Base-by-base conservation (phyloP, 352 stramenopile genomes). In the Pythium phragmiticola region DNA sequence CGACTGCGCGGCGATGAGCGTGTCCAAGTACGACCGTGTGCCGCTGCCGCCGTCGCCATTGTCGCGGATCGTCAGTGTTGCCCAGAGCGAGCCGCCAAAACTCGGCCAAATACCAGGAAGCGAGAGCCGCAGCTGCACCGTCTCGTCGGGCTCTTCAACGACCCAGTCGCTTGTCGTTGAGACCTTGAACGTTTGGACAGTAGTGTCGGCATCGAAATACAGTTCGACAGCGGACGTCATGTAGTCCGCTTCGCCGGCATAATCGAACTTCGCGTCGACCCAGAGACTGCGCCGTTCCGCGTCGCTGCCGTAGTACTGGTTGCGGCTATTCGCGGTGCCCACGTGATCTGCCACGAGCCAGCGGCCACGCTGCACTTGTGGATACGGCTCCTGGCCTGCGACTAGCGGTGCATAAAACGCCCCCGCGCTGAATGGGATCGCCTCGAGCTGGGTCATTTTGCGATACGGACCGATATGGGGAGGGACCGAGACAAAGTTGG, bases 71-170 rank as follows among this genome's bases (percentile, higher is more conserved):
- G 73, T 87, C n/a, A 98, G 66, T 9, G 77, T 82, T 4, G 90
- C 82, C 72, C 89, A 97, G 3, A 98, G 78, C 42, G 84, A 68
- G 13, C 95, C 95, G 7, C 87, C 80, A 7, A 82, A 84, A 33
- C 80, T 97, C 6, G 96, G 88, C 83, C 95, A 98, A 54, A 98
- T 90, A 37, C 96, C 94, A 39, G 90, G 90, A 4, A 98, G 64
- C 48, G 92, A 97, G 14, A 98, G 72, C 3, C 93, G 82, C 34
- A 98, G 70, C 36, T 88, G 91, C 4, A 98, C 68, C 6, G 78
- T 94, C 70, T 99, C 96, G 45, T 98, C 84, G 0, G 93, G 92
- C 4, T 85, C 84, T 65, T 98, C 95, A 0, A 96, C 76, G 3
- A 98, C 88, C 33, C 75, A 77, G 57, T 98, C 95, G 60, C 86